Percentiles rank a stretch among this genome's conserved stretches.
Evolutionary conservation across 345 rosid species (phyloP).

Genomic region (Mangifera indica): DNA sequence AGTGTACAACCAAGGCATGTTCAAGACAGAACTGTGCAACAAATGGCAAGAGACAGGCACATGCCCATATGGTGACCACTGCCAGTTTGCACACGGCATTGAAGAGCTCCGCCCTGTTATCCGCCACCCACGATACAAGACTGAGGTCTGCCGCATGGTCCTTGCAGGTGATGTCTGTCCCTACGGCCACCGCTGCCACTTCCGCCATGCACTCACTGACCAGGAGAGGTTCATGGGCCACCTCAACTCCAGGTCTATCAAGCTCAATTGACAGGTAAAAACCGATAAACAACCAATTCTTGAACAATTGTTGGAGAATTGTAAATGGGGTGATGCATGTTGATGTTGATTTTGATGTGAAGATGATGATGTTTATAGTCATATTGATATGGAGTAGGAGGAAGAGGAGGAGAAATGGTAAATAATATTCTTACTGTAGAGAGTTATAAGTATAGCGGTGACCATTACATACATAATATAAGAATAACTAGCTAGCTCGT

Average conservation of each 20-base stretch:
- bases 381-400: not conserved
- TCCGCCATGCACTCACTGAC: conserved; percentile 55
- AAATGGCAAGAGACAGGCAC: conserved; percentile 66
- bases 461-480: conserved; percentile 10
- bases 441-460: not conserved
- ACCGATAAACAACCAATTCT: not conserved
- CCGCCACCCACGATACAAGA: conserved; percentile 64
- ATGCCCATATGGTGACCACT: conserved; percentile 51
- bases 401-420: conserved; percentile 3
- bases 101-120: conserved; percentile 60
- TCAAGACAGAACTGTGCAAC: conserved; percentile 63
- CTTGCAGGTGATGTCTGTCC: conserved; percentile 54
- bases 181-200: conserved; percentile 65
- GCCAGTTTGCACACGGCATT: conserved; percentile 61
- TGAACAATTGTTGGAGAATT: not conserved
- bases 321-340: conserved; percentile 7
- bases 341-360: not conserved
- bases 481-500: conserved; percentile 7
- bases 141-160: conserved; percentile 63
- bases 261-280: conserved; percentile 19
- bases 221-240: conserved; percentile 39
- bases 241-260: conserved; percentile 16
- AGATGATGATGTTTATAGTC: not conserved
- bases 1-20: conserved; percentile 57
- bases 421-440: conserved; percentile 12